Base-by-base conservation (phyloP, 163 green algal species). In the Prototheca wickerhamii region DNA sequence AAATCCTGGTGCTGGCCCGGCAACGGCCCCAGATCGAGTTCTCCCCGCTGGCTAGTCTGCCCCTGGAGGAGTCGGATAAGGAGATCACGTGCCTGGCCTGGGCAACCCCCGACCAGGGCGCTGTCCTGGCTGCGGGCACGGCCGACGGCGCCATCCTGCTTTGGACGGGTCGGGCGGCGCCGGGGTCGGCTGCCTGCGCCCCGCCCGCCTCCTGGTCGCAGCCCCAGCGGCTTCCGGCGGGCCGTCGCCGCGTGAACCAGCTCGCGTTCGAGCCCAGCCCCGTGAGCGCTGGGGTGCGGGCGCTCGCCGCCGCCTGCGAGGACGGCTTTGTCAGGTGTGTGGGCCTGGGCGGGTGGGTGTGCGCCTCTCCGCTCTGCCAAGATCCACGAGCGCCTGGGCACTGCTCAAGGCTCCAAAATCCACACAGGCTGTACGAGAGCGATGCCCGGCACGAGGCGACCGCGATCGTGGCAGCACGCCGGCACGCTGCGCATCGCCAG, bases 321-420 rank as follows among this genome's bases (percentile, higher is more conserved):
- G 74, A 81, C 25, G 66, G 72, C 10, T 70, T 51, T 35, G 63
- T 73, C 18, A 69, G 71, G 59, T 78, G 26, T 25, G 34, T 35
- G 61, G 35, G 8, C 46, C 5, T 44, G 37, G 37, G 37, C 10
- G 37, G 10, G 15, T 10, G 37, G 10, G 15, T 44, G 37, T 15
- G 37, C 10, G 10, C 37, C 37, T 44, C 0, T 10, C 37, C 15
- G 10, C 1, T 15, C 37, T 44, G 10, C 37, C 37, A 15, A n/a
- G n/a, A n/a, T n/a, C n/a, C n/a, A n/a, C n/a, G n/a, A n/a, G n/a
- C n/a, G 37, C 10, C 10, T 44, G 37, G 10, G 10, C 37, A 44
- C 10, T 44, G 10, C 37, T 44, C 37, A 44, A 10, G 10, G 10
- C 37, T 44, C 37, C 15, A 21, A 15, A 0, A 44, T 15, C 15